These are phyloP conservation scores for Phoma sp. DNA, from an alignment of 2,329 filamentous ascomycete species.

Conservation along the genomic window DNA sequence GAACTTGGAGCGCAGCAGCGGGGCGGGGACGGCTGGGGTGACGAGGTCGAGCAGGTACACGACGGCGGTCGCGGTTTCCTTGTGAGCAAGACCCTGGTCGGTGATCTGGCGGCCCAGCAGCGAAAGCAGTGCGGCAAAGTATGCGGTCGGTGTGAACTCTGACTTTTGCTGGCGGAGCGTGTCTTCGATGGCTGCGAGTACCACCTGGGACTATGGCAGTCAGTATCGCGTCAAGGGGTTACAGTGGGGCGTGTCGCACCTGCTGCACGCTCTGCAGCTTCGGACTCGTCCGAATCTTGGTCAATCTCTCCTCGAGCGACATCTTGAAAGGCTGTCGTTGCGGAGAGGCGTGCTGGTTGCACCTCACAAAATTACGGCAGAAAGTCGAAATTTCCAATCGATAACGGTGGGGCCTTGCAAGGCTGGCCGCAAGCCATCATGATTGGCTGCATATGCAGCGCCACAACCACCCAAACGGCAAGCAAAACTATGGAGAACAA, in stretches of 20 bases:
- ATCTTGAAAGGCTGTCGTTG: slow-evolving; percentile 42
- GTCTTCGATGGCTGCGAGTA: slow-evolving; percentile 90
- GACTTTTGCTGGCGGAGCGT: slow-evolving; percentile 89
- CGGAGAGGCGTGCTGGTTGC: slow-evolving; percentile 15
- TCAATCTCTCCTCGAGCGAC: slow-evolving; percentile 86
- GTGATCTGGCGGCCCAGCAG: slow-evolving; percentile 80
- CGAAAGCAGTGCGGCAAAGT: slow-evolving; percentile 93
- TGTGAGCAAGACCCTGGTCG: slow-evolving; percentile 72
- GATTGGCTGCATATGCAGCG: slow-evolving; percentile 2
- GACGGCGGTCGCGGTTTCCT: slow-evolving; percentile 82
- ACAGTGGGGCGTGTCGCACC: slow-evolving; percentile 57
- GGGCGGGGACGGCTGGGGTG: slow-evolving; percentile 81
- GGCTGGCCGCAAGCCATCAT: background rate
- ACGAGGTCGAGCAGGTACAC: slow-evolving; percentile 96
- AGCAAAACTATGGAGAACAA: too few relatives aligned
- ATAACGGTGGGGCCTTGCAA: slow-evolving; percentile 10
- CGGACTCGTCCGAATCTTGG: slow-evolving; percentile 91
- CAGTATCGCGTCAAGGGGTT: slow-evolving; percentile 9
- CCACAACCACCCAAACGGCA: background rate
- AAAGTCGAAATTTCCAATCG: slow-evolving; percentile 11
- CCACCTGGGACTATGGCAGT: slow-evolving; percentile 74
- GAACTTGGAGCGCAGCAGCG: slow-evolving; percentile 93
- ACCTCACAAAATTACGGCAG: slow-evolving; percentile 12
- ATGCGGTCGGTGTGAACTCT: slow-evolving; percentile 83
- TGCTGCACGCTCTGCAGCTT: slow-evolving; percentile 95